These are phyloP conservation scores for Gossypium davidsonii DNA, from an alignment of 441 rosid genomes.

Conservation along the genomic window DNA sequence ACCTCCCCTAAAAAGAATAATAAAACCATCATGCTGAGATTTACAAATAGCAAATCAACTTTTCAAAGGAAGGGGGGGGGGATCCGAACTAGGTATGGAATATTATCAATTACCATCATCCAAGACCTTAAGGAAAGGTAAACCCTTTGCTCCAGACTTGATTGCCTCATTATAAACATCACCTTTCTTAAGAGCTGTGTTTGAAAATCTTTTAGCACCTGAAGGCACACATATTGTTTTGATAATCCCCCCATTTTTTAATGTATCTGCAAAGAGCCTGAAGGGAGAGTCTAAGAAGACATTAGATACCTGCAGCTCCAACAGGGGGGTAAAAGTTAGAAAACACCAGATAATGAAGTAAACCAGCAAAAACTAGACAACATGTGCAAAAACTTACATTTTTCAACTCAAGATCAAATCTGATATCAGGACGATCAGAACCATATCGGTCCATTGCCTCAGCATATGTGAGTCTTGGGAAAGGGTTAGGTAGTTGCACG, in stretches of 20 bases:
- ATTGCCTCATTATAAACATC: conserved; percentile 68
- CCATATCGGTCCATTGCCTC: conserved; percentile 87
- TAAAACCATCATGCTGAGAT: not conserved
- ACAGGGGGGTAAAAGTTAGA: not conserved
- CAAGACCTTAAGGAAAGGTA: conserved; percentile 81
- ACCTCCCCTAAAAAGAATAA: conserved; percentile 41
- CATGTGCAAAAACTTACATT: conserved; percentile 41
- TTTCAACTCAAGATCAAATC: conserved; percentile 87
- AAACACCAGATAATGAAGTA: not conserved
- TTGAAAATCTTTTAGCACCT: conserved; percentile 71
- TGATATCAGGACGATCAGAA: conserved; percentile 88
- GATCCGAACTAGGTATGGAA: not conserved
- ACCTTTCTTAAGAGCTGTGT: conserved; percentile 87
- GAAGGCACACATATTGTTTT: conserved; percentile 75
- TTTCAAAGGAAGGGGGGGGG: not conserved
- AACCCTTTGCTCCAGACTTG: conserved; percentile 89
- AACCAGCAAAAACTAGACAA: not conserved
- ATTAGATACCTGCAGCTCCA: conserved; percentile 71
- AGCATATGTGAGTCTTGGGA: conserved; percentile 85
- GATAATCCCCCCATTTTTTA: conserved; percentile 66
- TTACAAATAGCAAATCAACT: not conserved
- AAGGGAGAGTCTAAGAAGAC: conserved; percentile 56
- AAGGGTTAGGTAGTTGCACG: conserved; percentile 66
- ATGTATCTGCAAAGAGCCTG: conserved; percentile 64
- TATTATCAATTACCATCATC: conserved; percentile 57